These are phyloP conservation scores for Raffaelea arxii DNA, from an alignment of 2,329 filamentous ascomycete species.

Conservation along the genomic window DNA sequence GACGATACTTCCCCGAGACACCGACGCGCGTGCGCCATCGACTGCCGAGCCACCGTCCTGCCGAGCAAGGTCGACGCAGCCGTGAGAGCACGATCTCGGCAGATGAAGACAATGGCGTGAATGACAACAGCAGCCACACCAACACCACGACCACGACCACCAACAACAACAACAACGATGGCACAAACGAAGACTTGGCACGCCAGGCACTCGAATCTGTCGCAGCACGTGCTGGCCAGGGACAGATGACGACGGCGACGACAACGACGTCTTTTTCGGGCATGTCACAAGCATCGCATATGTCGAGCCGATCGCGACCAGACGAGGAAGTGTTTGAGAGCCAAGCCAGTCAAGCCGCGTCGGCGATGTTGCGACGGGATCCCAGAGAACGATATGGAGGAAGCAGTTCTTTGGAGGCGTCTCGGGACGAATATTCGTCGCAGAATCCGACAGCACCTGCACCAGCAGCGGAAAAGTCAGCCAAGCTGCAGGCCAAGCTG, in stretches of 20 bases:
- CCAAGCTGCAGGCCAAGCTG: constrained; percentile 41
- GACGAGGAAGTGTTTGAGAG: constrained; percentile 54
- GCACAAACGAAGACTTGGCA: constrained; percentile 41
- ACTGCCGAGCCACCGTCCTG: constrained; percentile 7
- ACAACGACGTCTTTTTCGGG: background rate
- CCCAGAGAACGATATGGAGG: constrained; percentile 43
- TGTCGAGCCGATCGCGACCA: too few relatives aligned
- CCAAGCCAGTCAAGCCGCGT: constrained; percentile 68
- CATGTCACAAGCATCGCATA: too few relatives aligned
- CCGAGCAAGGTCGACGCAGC: constrained; percentile 51
- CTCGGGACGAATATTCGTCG: constrained; percentile 34
- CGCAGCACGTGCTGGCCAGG: constrained; percentile 20
- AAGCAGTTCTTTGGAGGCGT: constrained; percentile 29
- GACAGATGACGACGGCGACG: too few relatives aligned
- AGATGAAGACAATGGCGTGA: constrained; percentile 27
- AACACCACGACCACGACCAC: too few relatives aligned
- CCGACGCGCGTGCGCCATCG: constrained; percentile 20
- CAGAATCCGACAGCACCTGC: constrained; percentile 32
- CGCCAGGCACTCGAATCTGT: constrained; percentile 44
- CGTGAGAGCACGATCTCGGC: constrained; percentile 80
- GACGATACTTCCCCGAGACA: constrained; percentile 34
- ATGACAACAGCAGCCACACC: background rate
- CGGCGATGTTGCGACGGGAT: constrained; percentile 60
- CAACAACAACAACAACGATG: background rate
- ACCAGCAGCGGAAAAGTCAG: constrained; percentile 32